These are phyloP conservation scores for Metschnikowia matae DNA, from an alignment of 805 yeast species.

Conservation along the genomic window DNA sequence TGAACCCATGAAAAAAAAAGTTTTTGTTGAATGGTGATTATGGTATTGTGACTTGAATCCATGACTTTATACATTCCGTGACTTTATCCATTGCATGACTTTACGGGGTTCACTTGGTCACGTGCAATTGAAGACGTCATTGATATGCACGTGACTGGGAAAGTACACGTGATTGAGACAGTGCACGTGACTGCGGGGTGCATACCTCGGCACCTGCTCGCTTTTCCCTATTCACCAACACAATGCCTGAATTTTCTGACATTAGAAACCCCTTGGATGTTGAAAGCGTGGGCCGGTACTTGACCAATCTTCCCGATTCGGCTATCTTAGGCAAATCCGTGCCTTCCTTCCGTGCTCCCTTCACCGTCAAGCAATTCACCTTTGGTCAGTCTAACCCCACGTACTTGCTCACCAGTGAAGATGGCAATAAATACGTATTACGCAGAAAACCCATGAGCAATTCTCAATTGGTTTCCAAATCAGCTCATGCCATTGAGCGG, in stretches of 20 bases:
- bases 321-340: conserved; percentile 24
- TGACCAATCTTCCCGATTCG: conserved; percentile 14
- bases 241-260: conserved; percentile 25
- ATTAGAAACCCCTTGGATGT: conserved; percentile 34
- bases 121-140: background rate
- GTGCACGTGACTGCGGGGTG: background rate
- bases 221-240: background rate
- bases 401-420: conserved; percentile 44
- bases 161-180: no score
- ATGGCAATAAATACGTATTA: conserved; percentile 41
- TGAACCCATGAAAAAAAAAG: no score
- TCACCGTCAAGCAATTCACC: conserved; percentile 46
- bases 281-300: conserved; percentile 21
- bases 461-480: conserved; percentile 45
- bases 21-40: no score
- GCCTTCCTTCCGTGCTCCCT: conserved; percentile 16
- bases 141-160: no score
- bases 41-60: no score
- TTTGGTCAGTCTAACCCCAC: conserved; percentile 68
- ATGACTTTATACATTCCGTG: no score
- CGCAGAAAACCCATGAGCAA: conserved; percentile 55
- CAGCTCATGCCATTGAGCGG: conserved; percentile 62
- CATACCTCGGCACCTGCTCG: background rate
- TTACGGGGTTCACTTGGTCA: background rate
- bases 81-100: no score